These are phyloP conservation scores for Fistulinella cinereoalba DNA, from an alignment of 1,284 basidiomycete species.

Conservation along the genomic window DNA sequence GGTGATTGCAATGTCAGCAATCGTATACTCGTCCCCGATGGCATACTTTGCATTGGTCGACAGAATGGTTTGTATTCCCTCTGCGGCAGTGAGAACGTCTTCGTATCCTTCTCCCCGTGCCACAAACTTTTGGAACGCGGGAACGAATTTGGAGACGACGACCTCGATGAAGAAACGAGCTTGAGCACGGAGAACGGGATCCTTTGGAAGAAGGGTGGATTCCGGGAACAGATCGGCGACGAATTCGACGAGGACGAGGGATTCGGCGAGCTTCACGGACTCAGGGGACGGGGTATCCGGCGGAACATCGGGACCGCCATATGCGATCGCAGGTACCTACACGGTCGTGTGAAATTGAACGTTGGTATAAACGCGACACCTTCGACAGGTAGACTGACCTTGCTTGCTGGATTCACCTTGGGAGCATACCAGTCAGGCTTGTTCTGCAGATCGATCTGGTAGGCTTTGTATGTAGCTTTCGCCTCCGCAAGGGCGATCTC, in stretches of 20 bases:
- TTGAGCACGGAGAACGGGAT: constrained; percentile 54
- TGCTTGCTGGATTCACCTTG: constrained; percentile 57
- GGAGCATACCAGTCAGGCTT: constrained; percentile 62
- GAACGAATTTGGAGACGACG: constrained; percentile 18
- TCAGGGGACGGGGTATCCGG: constrained; percentile 55
- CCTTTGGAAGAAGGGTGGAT: constrained; percentile 46
- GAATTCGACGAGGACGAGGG: constrained; percentile 61
- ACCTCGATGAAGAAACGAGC: constrained; percentile 60
- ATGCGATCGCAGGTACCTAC: constrained; percentile 46
- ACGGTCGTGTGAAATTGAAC: neutral
- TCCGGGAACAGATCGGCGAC: constrained; percentile 53
- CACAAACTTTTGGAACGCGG: constrained; percentile 25
- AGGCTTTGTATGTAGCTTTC: constrained; percentile 45
- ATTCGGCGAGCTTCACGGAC: constrained; percentile 59
- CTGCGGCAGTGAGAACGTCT: constrained; percentile 17
- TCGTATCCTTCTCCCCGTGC: constrained; percentile 33
- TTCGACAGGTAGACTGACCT: constrained; percentile 38
- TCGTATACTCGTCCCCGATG: constrained; percentile 40
- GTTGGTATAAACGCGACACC: neutral
- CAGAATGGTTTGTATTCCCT: constrained; percentile 34
- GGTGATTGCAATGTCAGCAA: constrained; percentile 53
- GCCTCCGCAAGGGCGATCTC: constrained; percentile 59
- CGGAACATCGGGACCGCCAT: constrained; percentile 53
- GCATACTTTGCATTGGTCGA: constrained; percentile 28
- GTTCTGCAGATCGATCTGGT: constrained; percentile 51